These are phyloP conservation scores for Claviceps maximensis DNA, from an alignment of 2,329 filamentous ascomycete species.

Conservation along the genomic window DNA sequence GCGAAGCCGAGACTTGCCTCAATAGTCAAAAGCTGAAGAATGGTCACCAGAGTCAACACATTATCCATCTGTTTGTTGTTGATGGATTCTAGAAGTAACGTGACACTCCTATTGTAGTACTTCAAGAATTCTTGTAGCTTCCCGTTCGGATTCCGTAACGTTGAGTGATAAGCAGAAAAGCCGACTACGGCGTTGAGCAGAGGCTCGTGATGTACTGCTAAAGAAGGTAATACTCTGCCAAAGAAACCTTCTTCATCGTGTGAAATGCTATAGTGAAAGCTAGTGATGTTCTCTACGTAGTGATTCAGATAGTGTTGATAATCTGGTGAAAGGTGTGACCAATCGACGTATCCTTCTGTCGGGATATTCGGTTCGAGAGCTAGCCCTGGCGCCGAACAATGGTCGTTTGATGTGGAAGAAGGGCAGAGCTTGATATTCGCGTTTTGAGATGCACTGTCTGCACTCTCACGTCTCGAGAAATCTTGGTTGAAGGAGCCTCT, in stretches of 20 bases:
- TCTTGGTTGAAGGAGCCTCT: conserved; percentile 25
- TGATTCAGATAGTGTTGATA: conserved; percentile 68
- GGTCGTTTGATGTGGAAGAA: conserved; percentile 34
- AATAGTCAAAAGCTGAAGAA: conserved; percentile 83
- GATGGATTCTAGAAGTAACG: conserved; percentile 57
- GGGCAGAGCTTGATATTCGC: conserved; percentile 38
- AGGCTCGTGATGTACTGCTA: conserved; percentile 62
- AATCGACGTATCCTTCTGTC: conserved; percentile 27
- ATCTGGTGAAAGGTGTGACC: conserved; percentile 51
- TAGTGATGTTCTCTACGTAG: conserved; percentile 62
- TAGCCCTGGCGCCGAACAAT: conserved; percentile 16
- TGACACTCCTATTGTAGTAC: conserved; percentile 84
- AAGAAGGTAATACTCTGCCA: conserved; percentile 52
- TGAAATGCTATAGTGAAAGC: conserved; percentile 72
- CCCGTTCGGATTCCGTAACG: conserved; percentile 55
- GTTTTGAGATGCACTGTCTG: conserved; percentile 40
- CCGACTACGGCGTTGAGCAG: conserved; percentile 77
- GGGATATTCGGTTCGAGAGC: conserved; percentile 13
- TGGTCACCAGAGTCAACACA: conserved; percentile 67
- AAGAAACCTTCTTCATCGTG: conserved; percentile 63
- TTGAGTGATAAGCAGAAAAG: conserved; percentile 79
- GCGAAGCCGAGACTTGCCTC: conserved; percentile 49
- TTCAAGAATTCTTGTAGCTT: conserved; percentile 70
- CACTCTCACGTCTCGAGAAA: conserved; percentile 28
- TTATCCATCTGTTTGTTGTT: conserved; percentile 57